Conservation (phyloP, 2,329 filamentous ascomycete genomes). For the Pseudocercospora crystallina region DNA sequence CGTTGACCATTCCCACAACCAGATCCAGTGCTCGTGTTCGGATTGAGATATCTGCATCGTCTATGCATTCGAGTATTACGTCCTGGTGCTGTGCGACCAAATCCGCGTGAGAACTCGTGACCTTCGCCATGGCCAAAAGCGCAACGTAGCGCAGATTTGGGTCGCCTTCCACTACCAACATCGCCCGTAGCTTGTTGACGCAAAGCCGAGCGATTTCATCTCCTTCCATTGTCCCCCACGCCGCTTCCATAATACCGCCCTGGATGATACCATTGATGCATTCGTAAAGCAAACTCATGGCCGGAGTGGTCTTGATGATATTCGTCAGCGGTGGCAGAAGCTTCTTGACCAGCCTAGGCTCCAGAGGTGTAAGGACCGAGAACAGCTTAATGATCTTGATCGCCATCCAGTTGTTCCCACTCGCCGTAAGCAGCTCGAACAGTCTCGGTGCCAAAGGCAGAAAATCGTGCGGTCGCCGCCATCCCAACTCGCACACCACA, state of each 20-base stretch:
- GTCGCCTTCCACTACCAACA: constrained; percentile 91
- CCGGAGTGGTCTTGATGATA: constrained; percentile 89
- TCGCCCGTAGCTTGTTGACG: constrained; percentile 87
- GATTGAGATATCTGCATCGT: constrained; percentile 94
- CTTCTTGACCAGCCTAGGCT: constrained; percentile 88
- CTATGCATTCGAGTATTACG: constrained; percentile 93
- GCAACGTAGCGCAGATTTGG: constrained; percentile 98
- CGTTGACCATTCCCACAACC: constrained; percentile 89
- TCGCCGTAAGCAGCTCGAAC: constrained; percentile 87
- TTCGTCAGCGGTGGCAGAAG: constrained; percentile 85
- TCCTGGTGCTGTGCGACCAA: constrained; percentile 92
- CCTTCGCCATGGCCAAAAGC: constrained; percentile 90
- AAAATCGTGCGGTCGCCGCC: constrained; percentile 91
- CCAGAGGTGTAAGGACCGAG: constrained; percentile 86
- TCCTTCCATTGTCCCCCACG: constrained; percentile 74
- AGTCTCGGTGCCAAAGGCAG: constrained; percentile 85
- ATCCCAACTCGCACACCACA: constrained; percentile 92
- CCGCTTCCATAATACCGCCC: constrained; percentile 84
- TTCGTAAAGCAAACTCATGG: constrained; percentile 97
- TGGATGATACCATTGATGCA: constrained; percentile 99
- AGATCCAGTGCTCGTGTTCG: constrained; percentile 88
- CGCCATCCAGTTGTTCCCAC: constrained; percentile 99
- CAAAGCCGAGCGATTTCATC: constrained; percentile 92
- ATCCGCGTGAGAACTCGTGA: constrained; percentile 82
- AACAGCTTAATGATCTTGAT: constrained; percentile 99